Conservation (phyloP, 2,329 filamentous ascomycete species). For the Colletotrichum sidae region DNA sequence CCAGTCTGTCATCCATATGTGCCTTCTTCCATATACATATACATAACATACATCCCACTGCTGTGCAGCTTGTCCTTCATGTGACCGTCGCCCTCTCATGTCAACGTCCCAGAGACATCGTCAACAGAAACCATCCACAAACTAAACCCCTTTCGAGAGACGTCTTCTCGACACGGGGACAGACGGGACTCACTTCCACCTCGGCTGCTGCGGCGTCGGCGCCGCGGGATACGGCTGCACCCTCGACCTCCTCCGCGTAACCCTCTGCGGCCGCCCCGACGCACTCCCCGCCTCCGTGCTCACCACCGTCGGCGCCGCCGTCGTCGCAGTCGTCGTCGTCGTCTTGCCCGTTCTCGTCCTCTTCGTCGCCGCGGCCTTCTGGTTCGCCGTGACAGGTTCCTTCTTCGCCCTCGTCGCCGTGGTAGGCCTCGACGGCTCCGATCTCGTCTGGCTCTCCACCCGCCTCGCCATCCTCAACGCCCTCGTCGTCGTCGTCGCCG, state of each 20-base stretch:
- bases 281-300: slow-evolving; percentile 3
- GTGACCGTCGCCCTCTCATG: too few relatives aligned
- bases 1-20: too few relatives aligned
- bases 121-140: not conserved
- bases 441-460: slow-evolving; percentile 32
- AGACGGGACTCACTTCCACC: slow-evolving; percentile 17
- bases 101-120: not conserved
- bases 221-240: slow-evolving; percentile 28
- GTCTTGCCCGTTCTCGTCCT: slow-evolving; percentile 1
- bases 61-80: too few relatives aligned
- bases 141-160: not conserved
- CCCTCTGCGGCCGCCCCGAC: slow-evolving; percentile 23
- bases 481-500: slow-evolving; percentile 3
- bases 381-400: slow-evolving; percentile 7
- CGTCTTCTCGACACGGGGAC: not conserved
- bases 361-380: not conserved
- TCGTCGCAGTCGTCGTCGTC: not conserved
- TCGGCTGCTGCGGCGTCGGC: slow-evolving; percentile 6
- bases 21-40: too few relatives aligned
- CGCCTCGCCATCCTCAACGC: slow-evolving; percentile 17
- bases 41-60: too few relatives aligned
- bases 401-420: slow-evolving; percentile 19
- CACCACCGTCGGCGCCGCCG: not conserved
- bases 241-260: slow-evolving; percentile 19
- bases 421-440: slow-evolving; percentile 18